phyloP scores from a whole-genome alignment of 148 eudicot species.

The Vaccinium vitisidaea region DNA sequence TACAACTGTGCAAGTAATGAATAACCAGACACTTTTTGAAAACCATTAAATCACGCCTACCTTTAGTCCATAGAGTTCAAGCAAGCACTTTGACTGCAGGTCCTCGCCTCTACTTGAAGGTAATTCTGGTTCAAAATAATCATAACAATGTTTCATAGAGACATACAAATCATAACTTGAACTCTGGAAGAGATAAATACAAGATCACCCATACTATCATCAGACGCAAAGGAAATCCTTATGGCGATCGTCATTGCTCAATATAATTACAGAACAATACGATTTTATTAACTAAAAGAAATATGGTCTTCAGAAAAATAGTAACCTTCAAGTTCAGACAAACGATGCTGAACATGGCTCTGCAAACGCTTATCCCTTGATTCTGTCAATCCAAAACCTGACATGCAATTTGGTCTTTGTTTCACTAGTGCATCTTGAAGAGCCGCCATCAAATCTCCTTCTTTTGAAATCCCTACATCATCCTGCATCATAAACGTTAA shows the following conservation, averaged over 20 bases:
- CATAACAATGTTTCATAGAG: conserved; percentile 10
- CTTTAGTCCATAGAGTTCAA: conserved; percentile 98
- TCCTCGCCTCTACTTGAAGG: conserved; percentile 96
- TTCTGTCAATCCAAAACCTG: conserved; percentile 52
- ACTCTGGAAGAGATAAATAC: not conserved
- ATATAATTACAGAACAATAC: not conserved
- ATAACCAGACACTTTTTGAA: not conserved
- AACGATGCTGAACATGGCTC: conserved; percentile 67
- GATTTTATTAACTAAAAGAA: not conserved
- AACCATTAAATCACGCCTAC: conserved; percentile 33
- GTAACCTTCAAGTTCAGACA: conserved; percentile 88
- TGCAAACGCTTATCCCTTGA: conserved; percentile 57
- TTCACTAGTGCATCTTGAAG: conserved; percentile 77
- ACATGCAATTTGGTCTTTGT: conserved; percentile 66
- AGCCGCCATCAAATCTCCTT: conserved; percentile 71
- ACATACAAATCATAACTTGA: not conserved
- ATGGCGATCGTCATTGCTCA: not conserved
- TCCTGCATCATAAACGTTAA: conserved; percentile 40
- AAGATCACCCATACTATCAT: not conserved
- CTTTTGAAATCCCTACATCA: conserved; percentile 39
- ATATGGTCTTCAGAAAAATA: conserved; percentile 4
- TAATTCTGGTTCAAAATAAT: conserved; percentile 57
- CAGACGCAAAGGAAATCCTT: not conserved
- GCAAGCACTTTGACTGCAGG: conserved; percentile 93
- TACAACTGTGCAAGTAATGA: conserved; percentile 1